phyloP scores from a whole-genome alignment of 1,284 basidiomycete genomes.

The Pterulicium gracile region DNA sequence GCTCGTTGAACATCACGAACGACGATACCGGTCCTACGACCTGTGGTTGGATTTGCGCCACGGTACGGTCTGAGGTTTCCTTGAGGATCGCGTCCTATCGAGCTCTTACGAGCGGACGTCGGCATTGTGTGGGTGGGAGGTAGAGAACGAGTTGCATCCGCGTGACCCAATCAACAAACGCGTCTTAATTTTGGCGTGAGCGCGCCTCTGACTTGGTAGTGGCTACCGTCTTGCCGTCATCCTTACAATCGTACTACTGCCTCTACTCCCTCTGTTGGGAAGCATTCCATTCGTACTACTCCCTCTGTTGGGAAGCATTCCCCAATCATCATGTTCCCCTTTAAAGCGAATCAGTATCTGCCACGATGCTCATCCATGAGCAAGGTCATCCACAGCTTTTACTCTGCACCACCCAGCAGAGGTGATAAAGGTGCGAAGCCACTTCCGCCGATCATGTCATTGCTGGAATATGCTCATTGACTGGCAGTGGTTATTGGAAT shows the following conservation, averaged over 20 bases:
- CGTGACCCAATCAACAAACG: too few species aligned
- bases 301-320: too few species aligned
- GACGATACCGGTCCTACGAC: constrained; percentile 65
- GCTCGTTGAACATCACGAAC: constrained; percentile 59
- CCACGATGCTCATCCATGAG: not conserved
- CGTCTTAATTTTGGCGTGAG: too few species aligned
- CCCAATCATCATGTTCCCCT: not conserved
- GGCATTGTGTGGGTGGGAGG: too few species aligned
- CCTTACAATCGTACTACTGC: too few species aligned
- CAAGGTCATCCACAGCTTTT: not conserved
- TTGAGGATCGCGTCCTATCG: not conserved
- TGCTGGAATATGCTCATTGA: too few species aligned
- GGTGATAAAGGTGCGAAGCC: not conserved
- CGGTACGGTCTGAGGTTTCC: constrained; percentile 37
- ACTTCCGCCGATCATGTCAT: too few species aligned
- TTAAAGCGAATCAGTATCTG: not conserved
- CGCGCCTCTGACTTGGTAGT: too few species aligned
- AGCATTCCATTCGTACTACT: too few species aligned
- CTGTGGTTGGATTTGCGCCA: constrained; percentile 60
- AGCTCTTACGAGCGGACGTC: not conserved
- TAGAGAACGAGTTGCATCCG: too few species aligned
- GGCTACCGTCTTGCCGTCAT: too few species aligned
- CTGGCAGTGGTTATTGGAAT: constrained; percentile 85
- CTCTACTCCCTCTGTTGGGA: too few species aligned
- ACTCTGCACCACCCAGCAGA: not conserved